Evolutionary conservation across 2,329 filamentous ascomycete species (phyloP).

Genomic region (Neopestalotiopsis sp.): DNA sequence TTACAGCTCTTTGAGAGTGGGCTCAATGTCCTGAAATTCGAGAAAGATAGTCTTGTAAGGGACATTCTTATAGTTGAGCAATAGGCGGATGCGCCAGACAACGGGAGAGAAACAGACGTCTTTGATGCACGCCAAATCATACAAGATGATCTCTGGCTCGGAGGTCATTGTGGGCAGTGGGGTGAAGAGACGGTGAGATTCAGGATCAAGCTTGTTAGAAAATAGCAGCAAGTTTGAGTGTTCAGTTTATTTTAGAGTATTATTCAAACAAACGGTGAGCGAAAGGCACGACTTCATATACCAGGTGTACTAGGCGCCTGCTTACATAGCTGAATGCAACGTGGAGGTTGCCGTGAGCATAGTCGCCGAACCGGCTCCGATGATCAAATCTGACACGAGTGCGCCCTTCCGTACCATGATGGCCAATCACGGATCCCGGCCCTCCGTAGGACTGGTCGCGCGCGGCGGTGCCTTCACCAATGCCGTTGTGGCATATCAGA

Average conservation of each 20-base stretch:
- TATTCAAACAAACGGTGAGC: background rate
- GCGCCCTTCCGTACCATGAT: background rate
- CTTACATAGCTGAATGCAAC: background rate
- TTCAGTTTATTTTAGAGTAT: background rate
- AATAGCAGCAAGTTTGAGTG: background rate
- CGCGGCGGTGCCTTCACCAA: too few species aligned
- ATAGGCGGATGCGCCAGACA: slow-evolving; percentile 48
- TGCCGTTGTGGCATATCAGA: too few species aligned
- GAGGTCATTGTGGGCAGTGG: background rate
- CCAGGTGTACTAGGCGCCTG: background rate
- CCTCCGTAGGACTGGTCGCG: background rate
- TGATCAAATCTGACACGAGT: background rate
- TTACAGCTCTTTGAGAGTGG: slow-evolving; percentile 45
- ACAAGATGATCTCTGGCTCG: slow-evolving; percentile 43
- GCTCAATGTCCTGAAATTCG: slow-evolving; percentile 49
- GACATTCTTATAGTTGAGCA: slow-evolving; percentile 50
- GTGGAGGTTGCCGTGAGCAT: background rate
- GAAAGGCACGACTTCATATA: background rate
- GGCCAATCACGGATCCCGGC: background rate
- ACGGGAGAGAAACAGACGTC: slow-evolving; percentile 46
- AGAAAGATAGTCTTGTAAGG: slow-evolving; percentile 47
- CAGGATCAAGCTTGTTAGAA: background rate
- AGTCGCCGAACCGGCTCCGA: background rate
- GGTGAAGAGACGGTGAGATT: background rate
- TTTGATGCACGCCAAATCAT: slow-evolving; percentile 46